These are phyloP conservation scores for Russula sp. DNA, from an alignment of 768 basidiomycete genomes.

Conservation along the genomic window DNA sequence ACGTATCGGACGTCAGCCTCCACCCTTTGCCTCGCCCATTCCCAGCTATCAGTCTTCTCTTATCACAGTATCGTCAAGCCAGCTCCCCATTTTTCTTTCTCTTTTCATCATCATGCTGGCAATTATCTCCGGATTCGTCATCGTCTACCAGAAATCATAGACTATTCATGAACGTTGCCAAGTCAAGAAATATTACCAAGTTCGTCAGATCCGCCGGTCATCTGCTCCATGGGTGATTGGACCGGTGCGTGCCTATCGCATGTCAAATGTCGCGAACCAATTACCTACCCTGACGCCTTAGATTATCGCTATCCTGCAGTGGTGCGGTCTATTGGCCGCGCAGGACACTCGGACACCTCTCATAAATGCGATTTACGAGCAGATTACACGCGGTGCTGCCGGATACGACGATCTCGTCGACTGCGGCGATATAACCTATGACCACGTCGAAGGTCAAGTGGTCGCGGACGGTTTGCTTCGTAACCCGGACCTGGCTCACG, in stretches of 20 bases:
- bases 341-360: conserved; percentile 8
- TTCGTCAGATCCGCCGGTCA: not conserved
- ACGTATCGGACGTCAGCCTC: not conserved
- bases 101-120: conserved; percentile 1
- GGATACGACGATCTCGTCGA: not conserved
- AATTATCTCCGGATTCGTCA: conserved; percentile 5
- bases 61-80: not conserved
- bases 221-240: conserved; percentile 3
- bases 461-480: too few species aligned
- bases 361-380: conserved; percentile 14
- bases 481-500: too few species aligned
- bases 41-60: conserved; percentile 18
- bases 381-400: not conserved
- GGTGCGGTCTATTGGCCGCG: not conserved
- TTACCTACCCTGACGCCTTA: not conserved
- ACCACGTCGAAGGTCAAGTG: not conserved
- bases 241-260: not conserved
- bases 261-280: not conserved
- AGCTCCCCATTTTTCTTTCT: not conserved
- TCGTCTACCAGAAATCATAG: not conserved
- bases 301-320: conserved; percentile 7
- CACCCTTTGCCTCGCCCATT: not conserved
- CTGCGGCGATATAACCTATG: not conserved
- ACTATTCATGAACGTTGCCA: not conserved
- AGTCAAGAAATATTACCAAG: not conserved